Evolutionary conservation across 2,329 filamentous ascomycete genomes (phyloP), one percentile per base, ranked within the genome.

Genomic region (Tolypocladium ovalisporum): DNA sequence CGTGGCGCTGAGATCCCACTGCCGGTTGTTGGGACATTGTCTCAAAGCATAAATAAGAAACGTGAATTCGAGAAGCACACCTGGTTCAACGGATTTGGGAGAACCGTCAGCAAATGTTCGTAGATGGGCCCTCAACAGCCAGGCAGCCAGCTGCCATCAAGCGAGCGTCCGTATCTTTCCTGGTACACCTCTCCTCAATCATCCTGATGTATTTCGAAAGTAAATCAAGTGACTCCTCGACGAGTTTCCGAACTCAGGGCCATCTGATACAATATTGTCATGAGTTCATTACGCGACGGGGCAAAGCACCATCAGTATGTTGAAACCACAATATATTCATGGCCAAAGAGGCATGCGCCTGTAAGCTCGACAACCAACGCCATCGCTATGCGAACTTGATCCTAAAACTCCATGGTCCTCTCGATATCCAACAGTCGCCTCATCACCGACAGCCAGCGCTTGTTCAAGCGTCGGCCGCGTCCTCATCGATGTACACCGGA

Each of bases 401-500:
- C 15, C 22, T 15, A 35, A 1, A 22, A 29, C 29, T 34, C 47
- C 47, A 13, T 51, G 29, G 27, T 19, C 29, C 12, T 2, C 47
- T 51, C 29, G 29, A 32, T 51, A 51, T 34, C 47, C 47, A 51
- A 34, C 47, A 27, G n/a, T n/a, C n/a, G n/a, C 44, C 29, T 32
- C 2, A 34, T 10, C 44, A 19, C 10, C n/a, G 15, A 32, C 15
- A 34, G 32, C 15, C 7, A 6, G 4, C 24, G 22, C 34, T n/a
- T 32, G 34, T 17, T 39, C 24, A 54, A 57, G 62, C 47, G 54
- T 62, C 62, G 56, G 56, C 62, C 49, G 62, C 60, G 56, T 61
- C 66, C 59, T 67, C 67, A 53, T 71, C 73, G 62, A 96, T 78
- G 73, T 91, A 97, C 61, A 96, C 90, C 35, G 94, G 94, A 68